Evolutionary conservation across 768 basidiomycete genomes (phyloP).

Genomic region (Pleurotus ostreatus): DNA sequence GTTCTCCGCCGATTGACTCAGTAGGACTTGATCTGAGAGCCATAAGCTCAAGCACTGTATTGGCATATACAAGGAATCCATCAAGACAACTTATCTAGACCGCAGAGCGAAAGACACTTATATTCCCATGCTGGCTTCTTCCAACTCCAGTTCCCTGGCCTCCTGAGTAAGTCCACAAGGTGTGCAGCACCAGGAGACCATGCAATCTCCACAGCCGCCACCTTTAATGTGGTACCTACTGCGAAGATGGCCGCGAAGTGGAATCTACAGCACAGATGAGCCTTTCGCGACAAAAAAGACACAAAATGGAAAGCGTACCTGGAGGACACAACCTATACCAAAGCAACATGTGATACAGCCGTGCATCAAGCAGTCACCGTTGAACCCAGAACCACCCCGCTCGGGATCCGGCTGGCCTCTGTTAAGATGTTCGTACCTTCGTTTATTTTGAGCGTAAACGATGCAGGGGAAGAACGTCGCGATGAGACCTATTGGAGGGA

Average conservation of each 20-base stretch:
- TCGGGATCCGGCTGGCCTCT: slow-evolving; percentile 30
- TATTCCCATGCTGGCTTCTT: slow-evolving; percentile 13
- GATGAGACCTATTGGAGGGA: slow-evolving; percentile 15
- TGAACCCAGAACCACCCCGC: slow-evolving; percentile 26
- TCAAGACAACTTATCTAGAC: no score
- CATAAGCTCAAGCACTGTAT: no score
- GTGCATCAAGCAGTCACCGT: slow-evolving; percentile 33
- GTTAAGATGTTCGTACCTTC: slow-evolving; percentile 28
- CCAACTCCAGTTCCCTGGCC: slow-evolving; percentile 40
- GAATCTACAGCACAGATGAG: slow-evolving; percentile 17
- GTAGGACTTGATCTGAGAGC: no score
- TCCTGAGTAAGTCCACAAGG: slow-evolving; percentile 50
- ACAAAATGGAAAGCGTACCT: background rate
- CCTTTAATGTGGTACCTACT: slow-evolving; percentile 44
- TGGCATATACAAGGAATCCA: no score
- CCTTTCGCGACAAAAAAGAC: background rate
- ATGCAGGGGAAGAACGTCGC: slow-evolving; percentile 36
- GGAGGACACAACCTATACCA: slow-evolving; percentile 30
- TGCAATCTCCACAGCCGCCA: slow-evolving; percentile 34
- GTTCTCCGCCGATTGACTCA: no score
- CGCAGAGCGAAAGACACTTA: no score
- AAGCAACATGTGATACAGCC: slow-evolving; percentile 22
- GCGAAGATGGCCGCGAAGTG: slow-evolving; percentile 34
- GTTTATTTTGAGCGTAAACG: slow-evolving; percentile 31
- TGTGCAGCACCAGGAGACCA: slow-evolving; percentile 34